These are phyloP conservation scores for Closterium sp. DNA, from an alignment of 139 green algal species.

Conservation along the genomic window DNA sequence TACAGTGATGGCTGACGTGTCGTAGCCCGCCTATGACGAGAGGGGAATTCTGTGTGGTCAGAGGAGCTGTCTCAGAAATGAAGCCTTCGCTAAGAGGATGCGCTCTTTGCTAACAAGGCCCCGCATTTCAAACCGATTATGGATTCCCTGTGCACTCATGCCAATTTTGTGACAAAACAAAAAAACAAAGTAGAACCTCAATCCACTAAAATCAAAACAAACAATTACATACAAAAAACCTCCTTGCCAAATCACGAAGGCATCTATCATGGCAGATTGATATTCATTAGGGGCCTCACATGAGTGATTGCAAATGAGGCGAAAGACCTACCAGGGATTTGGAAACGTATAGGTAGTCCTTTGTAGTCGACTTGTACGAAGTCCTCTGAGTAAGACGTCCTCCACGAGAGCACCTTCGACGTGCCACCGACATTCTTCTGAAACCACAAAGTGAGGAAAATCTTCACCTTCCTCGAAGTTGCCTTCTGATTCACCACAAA, in stretches of 20 bases:
- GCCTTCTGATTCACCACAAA: background rate
- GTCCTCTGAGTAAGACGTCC: background rate
- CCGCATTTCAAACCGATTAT: too few species aligned
- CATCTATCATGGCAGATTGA: background rate
- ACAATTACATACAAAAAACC: too few species aligned
- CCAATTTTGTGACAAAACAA: too few species aligned
- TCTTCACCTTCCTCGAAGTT: background rate
- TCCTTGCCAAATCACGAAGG: background rate
- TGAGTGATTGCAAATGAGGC: background rate
- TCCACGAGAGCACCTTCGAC: background rate
- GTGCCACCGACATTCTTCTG: background rate
- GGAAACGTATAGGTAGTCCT: background rate
- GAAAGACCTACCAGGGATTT: background rate
- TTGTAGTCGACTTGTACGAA: background rate
- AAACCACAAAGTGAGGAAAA: background rate
- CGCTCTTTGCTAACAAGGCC: too few species aligned
- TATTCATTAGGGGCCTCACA: background rate
- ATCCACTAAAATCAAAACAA: too few species aligned
- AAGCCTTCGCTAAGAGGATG: background rate
- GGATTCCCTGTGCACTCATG: too few species aligned
- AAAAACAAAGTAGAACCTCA: too few species aligned
- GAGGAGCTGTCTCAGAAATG: background rate
- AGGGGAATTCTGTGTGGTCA: background rate
- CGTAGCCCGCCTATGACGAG: background rate
- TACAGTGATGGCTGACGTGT: background rate